Evolutionary conservation across 2,329 filamentous ascomycete genomes (phyloP).

Genomic region (Leptographium procerum): DNA sequence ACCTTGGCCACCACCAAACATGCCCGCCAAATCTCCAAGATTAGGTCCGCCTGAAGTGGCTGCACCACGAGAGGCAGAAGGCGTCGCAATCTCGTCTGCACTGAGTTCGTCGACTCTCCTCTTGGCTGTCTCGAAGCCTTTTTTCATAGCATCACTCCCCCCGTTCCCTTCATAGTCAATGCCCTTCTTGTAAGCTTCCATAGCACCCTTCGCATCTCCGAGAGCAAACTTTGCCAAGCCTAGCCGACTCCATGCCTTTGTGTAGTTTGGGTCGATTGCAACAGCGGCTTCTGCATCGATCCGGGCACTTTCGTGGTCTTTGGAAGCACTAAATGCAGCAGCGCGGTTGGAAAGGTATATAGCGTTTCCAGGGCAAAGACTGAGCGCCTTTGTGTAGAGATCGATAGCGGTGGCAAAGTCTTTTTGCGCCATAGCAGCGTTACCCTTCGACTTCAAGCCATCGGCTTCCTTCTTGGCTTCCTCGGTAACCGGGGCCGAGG

Average conservation of each 20-base stretch:
- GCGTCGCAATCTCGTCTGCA: slow-evolving; percentile 34
- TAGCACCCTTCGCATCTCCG: slow-evolving; percentile 78
- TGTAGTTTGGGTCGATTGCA: slow-evolving; percentile 80
- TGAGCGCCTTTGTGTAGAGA: slow-evolving; percentile 77
- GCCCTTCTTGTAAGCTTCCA: slow-evolving; percentile 88
- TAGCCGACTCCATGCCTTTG: slow-evolving; percentile 91
- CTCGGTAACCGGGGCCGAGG: slow-evolving; percentile 27
- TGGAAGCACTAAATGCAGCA: slow-evolving; percentile 76
- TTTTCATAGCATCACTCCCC: slow-evolving; percentile 94
- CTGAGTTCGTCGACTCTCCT: slow-evolving; percentile 73
- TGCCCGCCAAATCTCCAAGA: slow-evolving; percentile 56
- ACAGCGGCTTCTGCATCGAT: slow-evolving; percentile 87
- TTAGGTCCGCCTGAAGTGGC: slow-evolving; percentile 46
- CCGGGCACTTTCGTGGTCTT: slow-evolving; percentile 73
- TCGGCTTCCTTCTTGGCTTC: slow-evolving; percentile 73
- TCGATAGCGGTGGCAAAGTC: slow-evolving; percentile 77
- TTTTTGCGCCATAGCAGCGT: slow-evolving; percentile 89
- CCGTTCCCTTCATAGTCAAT: slow-evolving; percentile 92
- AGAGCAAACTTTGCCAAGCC: slow-evolving; percentile 86
- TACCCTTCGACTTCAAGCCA: slow-evolving; percentile 77
- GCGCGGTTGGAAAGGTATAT: slow-evolving; percentile 98
- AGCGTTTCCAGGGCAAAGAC: slow-evolving; percentile 71
- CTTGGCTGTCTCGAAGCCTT: slow-evolving; percentile 89
- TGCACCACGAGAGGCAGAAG: neutral
- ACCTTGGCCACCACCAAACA: slow-evolving; percentile 52